phyloP scores from a whole-genome alignment of 345 rosid genomes.

The Pugionium cornutum region DNA sequence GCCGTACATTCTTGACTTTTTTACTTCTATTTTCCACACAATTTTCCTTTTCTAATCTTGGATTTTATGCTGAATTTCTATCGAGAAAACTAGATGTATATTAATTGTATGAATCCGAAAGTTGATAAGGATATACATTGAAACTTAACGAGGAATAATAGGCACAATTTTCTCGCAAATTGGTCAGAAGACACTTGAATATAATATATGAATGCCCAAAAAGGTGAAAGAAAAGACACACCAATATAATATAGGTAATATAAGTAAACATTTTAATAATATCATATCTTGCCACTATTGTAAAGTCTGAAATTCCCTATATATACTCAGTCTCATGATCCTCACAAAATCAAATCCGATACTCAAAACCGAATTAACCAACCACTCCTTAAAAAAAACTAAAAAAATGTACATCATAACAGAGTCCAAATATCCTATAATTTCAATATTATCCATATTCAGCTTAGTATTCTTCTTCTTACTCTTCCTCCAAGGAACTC shows the following conservation, averaged over 20 bases:
- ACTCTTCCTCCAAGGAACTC: constrained; percentile 39
- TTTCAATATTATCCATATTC: constrained; percentile 17
- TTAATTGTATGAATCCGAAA: background rate
- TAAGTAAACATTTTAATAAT: background rate
- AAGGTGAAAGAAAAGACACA: constrained; percentile 20
- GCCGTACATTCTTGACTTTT: constrained; percentile 37
- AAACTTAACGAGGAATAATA: constrained; percentile 24
- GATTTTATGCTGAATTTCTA: background rate
- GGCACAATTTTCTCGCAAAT: constrained; percentile 27
- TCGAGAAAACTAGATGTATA: constrained; percentile 1
- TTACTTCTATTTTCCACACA: constrained; percentile 14
- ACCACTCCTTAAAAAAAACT: constrained; percentile 1
- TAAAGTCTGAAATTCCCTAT: constrained; percentile 27
- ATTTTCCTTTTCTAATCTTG: constrained; percentile 22
- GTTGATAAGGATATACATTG: background rate
- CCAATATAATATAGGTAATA: background rate
- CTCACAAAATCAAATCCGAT: constrained; percentile 19
- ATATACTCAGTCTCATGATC: constrained; percentile 17
- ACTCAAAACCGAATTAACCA: constrained; percentile 33
- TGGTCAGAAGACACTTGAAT: constrained; percentile 21
- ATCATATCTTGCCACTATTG: constrained; percentile 5
- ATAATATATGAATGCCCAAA: constrained; percentile 17
- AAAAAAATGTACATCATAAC: constrained; percentile 22
- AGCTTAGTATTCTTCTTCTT: constrained; percentile 20
- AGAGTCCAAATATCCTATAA: constrained; percentile 15